Evolutionary conservation across 2,329 filamentous ascomycete species (phyloP).

Genomic region (Aspergillus puulaauensis): DNA sequence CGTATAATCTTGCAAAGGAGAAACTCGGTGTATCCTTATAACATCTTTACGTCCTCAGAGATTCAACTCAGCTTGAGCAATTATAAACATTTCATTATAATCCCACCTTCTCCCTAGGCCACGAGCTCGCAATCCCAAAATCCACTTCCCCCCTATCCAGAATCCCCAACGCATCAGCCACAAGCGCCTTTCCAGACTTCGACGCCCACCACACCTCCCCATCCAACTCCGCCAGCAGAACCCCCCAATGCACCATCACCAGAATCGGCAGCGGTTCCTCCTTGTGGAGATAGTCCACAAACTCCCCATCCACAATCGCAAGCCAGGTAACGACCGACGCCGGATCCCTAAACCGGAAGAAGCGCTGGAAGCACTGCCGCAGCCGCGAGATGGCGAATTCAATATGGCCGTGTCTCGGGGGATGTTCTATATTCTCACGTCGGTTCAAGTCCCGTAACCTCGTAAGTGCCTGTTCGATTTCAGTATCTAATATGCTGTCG

Average conservation of each 20-base stretch:
- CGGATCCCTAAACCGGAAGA: background rate
- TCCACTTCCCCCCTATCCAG: background rate
- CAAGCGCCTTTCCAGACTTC: background rate
- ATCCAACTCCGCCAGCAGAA: background rate
- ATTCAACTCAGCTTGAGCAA: too few relatives aligned
- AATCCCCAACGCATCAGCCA: background rate
- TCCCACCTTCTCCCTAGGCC: background rate
- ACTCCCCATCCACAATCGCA: background rate
- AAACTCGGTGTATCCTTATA: too few relatives aligned
- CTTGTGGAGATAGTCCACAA: background rate
- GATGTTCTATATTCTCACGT: fast-evolving
- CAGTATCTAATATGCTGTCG: background rate
- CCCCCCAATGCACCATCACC: background rate
- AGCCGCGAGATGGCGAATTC: background rate
- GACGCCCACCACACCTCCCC: background rate
- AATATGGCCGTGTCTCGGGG: background rate
- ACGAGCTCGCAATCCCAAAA: background rate
- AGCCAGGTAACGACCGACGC: background rate
- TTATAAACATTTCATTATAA: background rate
- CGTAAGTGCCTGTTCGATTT: background rate
- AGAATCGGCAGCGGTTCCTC: background rate
- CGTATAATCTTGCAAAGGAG: background rate
- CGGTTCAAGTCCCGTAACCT: background rate
- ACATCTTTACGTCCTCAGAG: too few relatives aligned
- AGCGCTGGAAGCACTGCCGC: background rate